Base-by-base conservation (phyloP, 495 filamentous ascomycete genomes). In the Cercophora newfieldiana region DNA sequence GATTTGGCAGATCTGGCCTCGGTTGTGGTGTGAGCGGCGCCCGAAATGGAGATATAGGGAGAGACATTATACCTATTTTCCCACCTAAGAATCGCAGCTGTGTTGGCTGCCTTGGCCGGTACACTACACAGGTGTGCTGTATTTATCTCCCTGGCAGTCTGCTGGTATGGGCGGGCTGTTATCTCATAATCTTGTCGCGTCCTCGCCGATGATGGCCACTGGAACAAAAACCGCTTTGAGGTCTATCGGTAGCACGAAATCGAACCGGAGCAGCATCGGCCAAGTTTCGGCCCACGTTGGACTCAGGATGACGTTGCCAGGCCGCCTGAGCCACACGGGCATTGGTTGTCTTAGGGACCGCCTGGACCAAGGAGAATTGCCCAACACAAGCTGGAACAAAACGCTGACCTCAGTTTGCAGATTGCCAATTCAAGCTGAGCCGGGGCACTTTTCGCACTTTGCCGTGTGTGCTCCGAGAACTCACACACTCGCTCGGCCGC, bases 1-100 rank as follows among this genome's bases (percentile, higher is more conserved):
- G 49, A 63, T 64, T 64, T 64, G 61, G 61, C 49, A 47, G 51
- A 10, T 24, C 30, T 19, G 25, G 16, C 53, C 7, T 26, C 10
- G 24, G 10, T 29, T 53, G 19, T 64, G 61, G 61, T 64, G 61
- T 64, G 61, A 22, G 19, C 21, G 26, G 26, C 31, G 28, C 61
- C 61, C 6, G 44, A 64, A 37, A 54, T 55, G 61, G 61, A 64
- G 50, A 64, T 22, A 44, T 56, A 56, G 53, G 18, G 8, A 12
- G n/a, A 30, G 1, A 28, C 29, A 29, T 55, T 4, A 25, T 26
- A 12, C 19, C 0, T 22, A 44, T 44, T 44, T 14, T 44, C 37
- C 37, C 3, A 44, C 4, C 37, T 44, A 55, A 22, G 21, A 26
- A 55, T 16, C 19, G 22, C 21, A 22, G 51, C 12, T 44, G 37